These are phyloP conservation scores for Penicillium dipodomyicola DNA, from an alignment of 495 filamentous ascomycete species.

Conservation along the genomic window DNA sequence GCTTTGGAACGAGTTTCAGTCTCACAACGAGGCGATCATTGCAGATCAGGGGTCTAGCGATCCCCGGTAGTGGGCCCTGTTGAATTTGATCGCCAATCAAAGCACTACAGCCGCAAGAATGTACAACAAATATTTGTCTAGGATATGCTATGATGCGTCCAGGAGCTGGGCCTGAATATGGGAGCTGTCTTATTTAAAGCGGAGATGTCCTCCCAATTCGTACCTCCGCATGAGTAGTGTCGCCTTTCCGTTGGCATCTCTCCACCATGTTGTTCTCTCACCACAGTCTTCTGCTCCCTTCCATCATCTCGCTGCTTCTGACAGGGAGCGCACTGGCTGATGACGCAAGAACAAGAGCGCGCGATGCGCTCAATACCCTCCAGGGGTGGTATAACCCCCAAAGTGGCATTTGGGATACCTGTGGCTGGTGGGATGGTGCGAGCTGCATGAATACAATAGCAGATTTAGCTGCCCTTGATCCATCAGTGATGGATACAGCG, in stretches of 20 bases:
- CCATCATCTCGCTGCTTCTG: conserved; percentile 11
- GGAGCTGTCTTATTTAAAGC: conserved; percentile 18
- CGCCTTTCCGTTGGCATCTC: neutral
- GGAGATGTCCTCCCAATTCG: neutral
- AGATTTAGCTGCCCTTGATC: conserved; percentile 56
- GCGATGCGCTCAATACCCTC: conserved; percentile 47
- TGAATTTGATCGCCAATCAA: conserved; percentile 21
- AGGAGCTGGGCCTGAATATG: conserved; percentile 7
- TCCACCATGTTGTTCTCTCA: conserved; percentile 18
- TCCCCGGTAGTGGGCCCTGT: conserved; percentile 14
- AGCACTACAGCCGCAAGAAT: conserved; percentile 15
- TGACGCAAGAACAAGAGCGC: conserved; percentile 36
- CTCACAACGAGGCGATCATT: conserved; percentile 19
- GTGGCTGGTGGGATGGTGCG: conserved; percentile 75
- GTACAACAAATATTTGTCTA: conserved; percentile 15
- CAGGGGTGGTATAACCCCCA: conserved; percentile 61
- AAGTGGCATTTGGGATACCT: conserved; percentile 64
- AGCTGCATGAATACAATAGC: conserved; percentile 64
- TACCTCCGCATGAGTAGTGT: neutral
- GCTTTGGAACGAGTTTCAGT: conserved; percentile 8
- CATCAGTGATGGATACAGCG: conserved; percentile 28
- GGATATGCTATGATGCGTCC: conserved; percentile 14
- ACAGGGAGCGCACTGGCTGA: conserved; percentile 16
- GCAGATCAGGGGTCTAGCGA: conserved; percentile 23
- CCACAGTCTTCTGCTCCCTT: conserved; percentile 9